phyloP scores from a whole-genome alignment of 257 asterid species.

The Jaltomata sinuosa region DNA sequence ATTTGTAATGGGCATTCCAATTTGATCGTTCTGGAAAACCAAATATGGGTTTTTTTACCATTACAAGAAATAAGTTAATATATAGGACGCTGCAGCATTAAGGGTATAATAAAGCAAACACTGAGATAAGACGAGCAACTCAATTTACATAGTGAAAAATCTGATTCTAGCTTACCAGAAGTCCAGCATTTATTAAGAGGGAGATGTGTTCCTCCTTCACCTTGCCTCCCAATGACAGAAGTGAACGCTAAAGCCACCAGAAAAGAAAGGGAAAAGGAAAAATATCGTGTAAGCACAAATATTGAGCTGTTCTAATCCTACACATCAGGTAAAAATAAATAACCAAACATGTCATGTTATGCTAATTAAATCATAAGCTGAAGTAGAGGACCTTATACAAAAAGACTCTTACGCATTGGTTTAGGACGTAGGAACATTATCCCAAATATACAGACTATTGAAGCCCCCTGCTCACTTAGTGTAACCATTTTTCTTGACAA shows the following conservation, averaged over 20 bases:
- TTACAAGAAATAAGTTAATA: not conserved
- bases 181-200: conserved; percentile 74
- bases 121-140: not conserved
- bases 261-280: not conserved
- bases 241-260: conserved; percentile 50
- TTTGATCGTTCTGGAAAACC: not conserved
- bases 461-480: not conserved
- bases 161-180: conserved; percentile 51
- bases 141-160: not conserved
- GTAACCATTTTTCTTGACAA: not conserved
- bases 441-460: not conserved
- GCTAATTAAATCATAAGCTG: not conserved
- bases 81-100: not conserved
- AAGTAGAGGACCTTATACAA: not conserved
- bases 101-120: not conserved
- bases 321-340: not conserved
- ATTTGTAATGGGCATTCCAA: not conserved
- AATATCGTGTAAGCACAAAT: not conserved
- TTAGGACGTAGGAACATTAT: not conserved
- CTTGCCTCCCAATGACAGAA: conserved; percentile 76
- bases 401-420: not conserved
- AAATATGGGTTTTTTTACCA: not conserved
- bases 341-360: not conserved
- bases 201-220: conserved; percentile 87
- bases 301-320: not conserved